phyloP scores from a whole-genome alignment of 2,329 filamentous ascomycete species.

The Colletotrichum falcatum region DNA sequence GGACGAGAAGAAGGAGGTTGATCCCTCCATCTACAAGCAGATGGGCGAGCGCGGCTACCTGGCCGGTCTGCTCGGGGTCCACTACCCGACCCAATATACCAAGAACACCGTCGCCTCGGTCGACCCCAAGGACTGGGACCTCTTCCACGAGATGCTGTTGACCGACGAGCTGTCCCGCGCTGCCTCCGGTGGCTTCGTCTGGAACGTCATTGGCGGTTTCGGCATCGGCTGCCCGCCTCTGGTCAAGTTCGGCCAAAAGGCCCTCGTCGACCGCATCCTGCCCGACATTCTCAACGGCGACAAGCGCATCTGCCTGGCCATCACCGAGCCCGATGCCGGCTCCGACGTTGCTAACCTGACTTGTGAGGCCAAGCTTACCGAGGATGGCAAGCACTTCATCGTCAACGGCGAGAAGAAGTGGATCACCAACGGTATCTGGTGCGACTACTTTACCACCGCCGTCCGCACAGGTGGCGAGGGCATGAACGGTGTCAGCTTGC shows the following conservation, averaged over 20 bases:
- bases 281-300: constrained; percentile 90
- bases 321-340: constrained; percentile 96
- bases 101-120: constrained; percentile 81
- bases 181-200: constrained; percentile 92
- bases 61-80: constrained; percentile 87
- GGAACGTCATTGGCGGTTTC: constrained; percentile 97
- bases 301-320: constrained; percentile 97
- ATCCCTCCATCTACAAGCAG: constrained; percentile 90
- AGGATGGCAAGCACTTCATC: constrained; percentile 98
- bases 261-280: constrained; percentile 86
- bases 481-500: constrained; percentile 91
- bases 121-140: constrained; percentile 90
- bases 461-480: constrained; percentile 89
- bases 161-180: constrained; percentile 93
- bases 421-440: constrained; percentile 99
- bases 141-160: constrained; percentile 96
- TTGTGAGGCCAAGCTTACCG: constrained; percentile 93
- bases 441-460: constrained; percentile 96
- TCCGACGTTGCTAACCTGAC: constrained; percentile 95
- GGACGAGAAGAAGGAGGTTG: constrained; percentile 95
- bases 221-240: constrained; percentile 94
- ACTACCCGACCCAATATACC: constrained; percentile 83
- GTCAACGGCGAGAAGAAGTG: constrained; percentile 99
- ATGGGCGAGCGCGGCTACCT: constrained; percentile 95
- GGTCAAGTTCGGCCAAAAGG: constrained; percentile 90